Conservation (phyloP, 371 early-diverging fungal species). For the Lichtheimia ornata region DNA sequence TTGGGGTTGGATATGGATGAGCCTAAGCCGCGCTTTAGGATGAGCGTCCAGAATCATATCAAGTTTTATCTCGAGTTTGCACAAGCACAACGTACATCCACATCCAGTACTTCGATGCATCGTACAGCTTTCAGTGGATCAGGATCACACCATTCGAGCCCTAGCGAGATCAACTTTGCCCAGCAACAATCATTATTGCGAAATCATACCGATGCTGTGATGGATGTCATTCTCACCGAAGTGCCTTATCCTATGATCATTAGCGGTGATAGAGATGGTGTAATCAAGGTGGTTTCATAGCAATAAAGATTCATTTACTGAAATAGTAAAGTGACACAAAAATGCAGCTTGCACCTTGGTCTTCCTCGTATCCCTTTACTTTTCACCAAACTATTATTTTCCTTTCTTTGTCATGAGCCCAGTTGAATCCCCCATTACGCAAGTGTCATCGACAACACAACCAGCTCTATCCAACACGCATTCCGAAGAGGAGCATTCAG, state of each 20-base stretch:
- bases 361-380: too few relatives aligned
- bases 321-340: not conserved
- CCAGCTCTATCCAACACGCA: too few relatives aligned
- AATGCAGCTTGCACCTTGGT: not conserved
- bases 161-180: slow-evolving; percentile 18
- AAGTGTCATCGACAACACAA: too few relatives aligned
- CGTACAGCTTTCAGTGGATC: slow-evolving; percentile 4
- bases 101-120: slow-evolving; percentile 13
- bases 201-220: slow-evolving; percentile 78
- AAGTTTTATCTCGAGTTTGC: slow-evolving; percentile 58
- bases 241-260: slow-evolving; percentile 80
- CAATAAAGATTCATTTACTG: not conserved
- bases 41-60: slow-evolving; percentile 55
- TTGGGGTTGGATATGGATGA: slow-evolving; percentile 68
- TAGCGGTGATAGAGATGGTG: slow-evolving; percentile 79
- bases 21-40: slow-evolving; percentile 64
- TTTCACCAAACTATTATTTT: too few relatives aligned
- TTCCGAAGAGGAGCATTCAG: too few relatives aligned
- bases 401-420: too few relatives aligned
- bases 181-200: slow-evolving; percentile 61
- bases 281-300: slow-evolving; percentile 70
- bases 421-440: too few relatives aligned
- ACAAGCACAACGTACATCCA: slow-evolving; percentile 27
- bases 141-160: slow-evolving; percentile 3
- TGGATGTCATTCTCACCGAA: slow-evolving; percentile 69